Evolutionary conservation across 495 filamentous ascomycete genomes (phyloP).

Genomic region (Neurospora sp.): DNA sequence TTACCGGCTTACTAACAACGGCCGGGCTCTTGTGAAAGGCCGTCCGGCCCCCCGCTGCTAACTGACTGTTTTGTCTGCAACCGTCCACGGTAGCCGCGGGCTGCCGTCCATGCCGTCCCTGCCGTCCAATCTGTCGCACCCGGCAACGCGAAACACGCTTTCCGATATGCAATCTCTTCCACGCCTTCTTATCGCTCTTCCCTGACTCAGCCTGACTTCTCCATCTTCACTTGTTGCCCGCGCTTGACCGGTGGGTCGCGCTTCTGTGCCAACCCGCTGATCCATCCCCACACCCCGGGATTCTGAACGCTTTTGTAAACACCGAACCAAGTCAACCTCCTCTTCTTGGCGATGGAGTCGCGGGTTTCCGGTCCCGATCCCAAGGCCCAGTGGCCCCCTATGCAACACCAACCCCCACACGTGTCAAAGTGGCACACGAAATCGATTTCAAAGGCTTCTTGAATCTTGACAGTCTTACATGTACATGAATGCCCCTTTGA

Average conservation of each 20-base stretch:
- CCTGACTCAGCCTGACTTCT: background rate
- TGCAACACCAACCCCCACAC: background rate
- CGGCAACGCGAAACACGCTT: background rate
- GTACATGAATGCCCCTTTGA: background rate
- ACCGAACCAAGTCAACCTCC: background rate
- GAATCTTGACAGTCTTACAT: background rate
- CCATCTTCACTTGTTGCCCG: background rate
- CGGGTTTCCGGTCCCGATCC: background rate
- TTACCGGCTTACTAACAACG: background rate
- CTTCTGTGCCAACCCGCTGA: background rate
- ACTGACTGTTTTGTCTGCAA: background rate
- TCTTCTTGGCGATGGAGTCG: background rate
- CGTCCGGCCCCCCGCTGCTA: background rate
- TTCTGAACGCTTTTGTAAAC: background rate
- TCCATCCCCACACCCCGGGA: background rate
- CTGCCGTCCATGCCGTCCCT: background rate
- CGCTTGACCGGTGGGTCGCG: background rate
- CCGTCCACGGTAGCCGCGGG: background rate
- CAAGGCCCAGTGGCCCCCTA: background rate
- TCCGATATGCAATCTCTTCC: background rate
- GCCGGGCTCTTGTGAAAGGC: background rate
- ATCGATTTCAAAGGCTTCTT: background rate
- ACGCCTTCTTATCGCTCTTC: background rate
- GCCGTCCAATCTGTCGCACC: background rate
- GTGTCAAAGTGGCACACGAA: background rate